Evolutionary conservation across 257 asterid genomes (phyloP), one percentile per base, ranked within the genome.

Genomic region (Orobanche coerulescens): DNA sequence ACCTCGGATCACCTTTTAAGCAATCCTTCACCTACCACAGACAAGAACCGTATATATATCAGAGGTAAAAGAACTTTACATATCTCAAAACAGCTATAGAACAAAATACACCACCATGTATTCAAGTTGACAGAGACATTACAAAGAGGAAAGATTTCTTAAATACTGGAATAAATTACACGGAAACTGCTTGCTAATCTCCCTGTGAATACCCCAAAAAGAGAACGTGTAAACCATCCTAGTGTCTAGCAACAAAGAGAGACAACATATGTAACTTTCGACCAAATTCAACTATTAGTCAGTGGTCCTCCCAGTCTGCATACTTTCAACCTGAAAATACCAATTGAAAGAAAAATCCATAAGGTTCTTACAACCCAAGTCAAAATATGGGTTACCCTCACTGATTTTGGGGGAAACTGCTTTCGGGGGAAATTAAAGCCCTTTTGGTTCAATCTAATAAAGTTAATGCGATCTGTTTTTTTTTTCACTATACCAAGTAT

Each of bases 1-100:
- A 89, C 49, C 98, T 76, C 48, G 92, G 89, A 79, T 93, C 97
- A 80, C 75, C 60, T 76, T 84, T 84, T 36, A 93, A 68, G 78
- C 75, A 65, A 72, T 89, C 96, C 79, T 89, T 93, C 75, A 93
- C 94, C 98, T 93, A 77, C 70, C 68, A 78, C 31, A 75, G 49
- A 58, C 69, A 69, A 75, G 49, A 54, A 57, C 47, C 58, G 58
- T 43, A 55, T n/a, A 51, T 59, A 46, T 34, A 58, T 34, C 53
- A 52, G 54, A 30, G 16, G 68, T 43, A 26, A 14, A 43, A 36
- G 46, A 6, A 25, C 19, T 40, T 58, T 18, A 33, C 25, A 28
- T 19, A 19, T 40, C 6, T 62, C 20, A 31, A 25, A 51, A 37
- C 39, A 62, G 56, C 46, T 36, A 6, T 25, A 28, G 37, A 48